These are phyloP conservation scores for Helichrysum umbraculigerum DNA, from an alignment of 129 eudicot species.

Conservation along the genomic window DNA sequence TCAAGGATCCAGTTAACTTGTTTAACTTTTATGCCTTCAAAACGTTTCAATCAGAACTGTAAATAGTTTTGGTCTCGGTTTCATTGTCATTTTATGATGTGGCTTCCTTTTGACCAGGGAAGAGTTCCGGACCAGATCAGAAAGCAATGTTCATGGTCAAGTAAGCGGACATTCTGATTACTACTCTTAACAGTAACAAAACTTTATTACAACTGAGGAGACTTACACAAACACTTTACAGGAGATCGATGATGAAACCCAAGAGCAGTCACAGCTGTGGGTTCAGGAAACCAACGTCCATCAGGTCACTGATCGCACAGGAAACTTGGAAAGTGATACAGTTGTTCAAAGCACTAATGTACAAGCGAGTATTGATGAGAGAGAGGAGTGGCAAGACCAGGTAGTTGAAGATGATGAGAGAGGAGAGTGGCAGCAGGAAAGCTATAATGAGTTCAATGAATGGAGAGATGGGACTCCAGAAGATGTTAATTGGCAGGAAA, in stretches of 20 bases:
- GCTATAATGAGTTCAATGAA: slow-evolving; percentile 44
- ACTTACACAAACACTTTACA: slow-evolving; percentile 39
- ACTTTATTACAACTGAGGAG: slow-evolving; percentile 44
- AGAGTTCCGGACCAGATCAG: slow-evolving; percentile 83
- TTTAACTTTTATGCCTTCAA: slow-evolving; percentile 9
- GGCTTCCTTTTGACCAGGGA: slow-evolving; percentile 58
- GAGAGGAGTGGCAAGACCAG: slow-evolving; percentile 49
- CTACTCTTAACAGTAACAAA: slow-evolving; percentile 30
- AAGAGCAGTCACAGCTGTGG: slow-evolving; percentile 44
- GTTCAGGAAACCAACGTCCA: slow-evolving; percentile 43
- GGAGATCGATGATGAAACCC: slow-evolving; percentile 58
- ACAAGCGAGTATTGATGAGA: slow-evolving; percentile 40
- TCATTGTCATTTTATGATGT: slow-evolving; percentile 2
- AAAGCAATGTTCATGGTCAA: slow-evolving; percentile 69
- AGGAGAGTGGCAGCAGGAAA: slow-evolving; percentile 52
- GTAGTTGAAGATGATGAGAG: slow-evolving; percentile 64
- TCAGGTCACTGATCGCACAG: slow-evolving; percentile 46
- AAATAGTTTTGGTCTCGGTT: neutral
- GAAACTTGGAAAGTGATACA: slow-evolving; percentile 37
- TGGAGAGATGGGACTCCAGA: slow-evolving; percentile 57
- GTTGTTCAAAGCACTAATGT: slow-evolving; percentile 44
- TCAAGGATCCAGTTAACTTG: neutral
- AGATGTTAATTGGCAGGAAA: slow-evolving; percentile 58
- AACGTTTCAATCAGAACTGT: slow-evolving; percentile 8
- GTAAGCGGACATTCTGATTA: slow-evolving; percentile 65